Base-by-base conservation (phyloP, 345 rosid species). In the Citrus trifoliata region DNA sequence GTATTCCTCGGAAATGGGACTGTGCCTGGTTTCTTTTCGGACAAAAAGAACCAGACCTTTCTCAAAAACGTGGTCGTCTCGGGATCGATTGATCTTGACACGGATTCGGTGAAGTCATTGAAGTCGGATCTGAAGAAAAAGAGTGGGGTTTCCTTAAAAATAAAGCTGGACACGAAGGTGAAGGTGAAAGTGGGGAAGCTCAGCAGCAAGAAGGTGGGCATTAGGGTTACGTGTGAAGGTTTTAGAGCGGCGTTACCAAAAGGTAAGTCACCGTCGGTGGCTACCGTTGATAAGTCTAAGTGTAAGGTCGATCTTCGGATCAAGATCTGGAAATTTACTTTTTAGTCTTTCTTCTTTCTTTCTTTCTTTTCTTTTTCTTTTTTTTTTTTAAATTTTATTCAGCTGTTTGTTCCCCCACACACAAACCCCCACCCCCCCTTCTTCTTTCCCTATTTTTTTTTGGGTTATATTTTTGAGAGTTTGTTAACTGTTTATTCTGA, bases 311-410 rank as follows among this genome's bases (percentile, higher is more conserved):
- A 96, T 88, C 92, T 94, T 4, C 85, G 95, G 58, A 63, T 96
- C 77, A 96, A 92, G 93, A 85, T 96, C 87, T 96, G 99, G 99
- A 93, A 87, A 80, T 94, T 88, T 90, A 93, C 91, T 24, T 90
- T 90, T 78, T 90, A 73, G 82, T 71, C 30, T 13, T 21, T 62
- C 9, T 5, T 35, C 4, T 25, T 40, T 16, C 14, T 9, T 5
- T 35, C 6, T 32, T 40, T 22, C 9, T 55, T 37, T 53, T 4
- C 10, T 30, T 30, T 21, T 38, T 10, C 13, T 13, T 5, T 37
- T 2, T 32, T 40, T 22, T 37, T 55, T 10, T 10, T 0, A 7
- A 22, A 81, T 73, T 40, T 40, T 10, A 40, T 76, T 62, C 71
- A 25, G 30, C 38, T 42, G 71, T 73, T 77, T 59, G 33, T 10